These are phyloP conservation scores for Wickerhamomyces silvicola DNA, from an alignment of 805 yeast genomes.

Conservation along the genomic window DNA sequence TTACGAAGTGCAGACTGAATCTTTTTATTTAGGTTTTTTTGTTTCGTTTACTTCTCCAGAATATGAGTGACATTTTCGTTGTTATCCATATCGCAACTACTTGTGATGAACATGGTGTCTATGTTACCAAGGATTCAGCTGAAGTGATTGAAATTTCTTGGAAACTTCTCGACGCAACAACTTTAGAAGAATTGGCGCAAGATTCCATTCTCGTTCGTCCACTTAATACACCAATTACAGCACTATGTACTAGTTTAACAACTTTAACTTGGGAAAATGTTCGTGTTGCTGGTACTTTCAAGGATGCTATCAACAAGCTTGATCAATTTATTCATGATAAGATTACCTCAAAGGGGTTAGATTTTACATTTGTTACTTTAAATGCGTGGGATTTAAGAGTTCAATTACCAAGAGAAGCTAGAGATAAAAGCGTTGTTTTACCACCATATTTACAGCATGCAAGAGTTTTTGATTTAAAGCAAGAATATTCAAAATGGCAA, in stretches of 20 bases:
- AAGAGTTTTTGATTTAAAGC: conserved; percentile 64
- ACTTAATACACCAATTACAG: conserved; percentile 57
- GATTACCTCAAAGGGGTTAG: conserved; percentile 34
- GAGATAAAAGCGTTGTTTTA: conserved; percentile 63
- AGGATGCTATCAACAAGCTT: conserved; percentile 53
- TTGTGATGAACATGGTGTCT: conserved; percentile 55
- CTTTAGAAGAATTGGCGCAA: conserved; percentile 36
- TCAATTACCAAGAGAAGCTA: conserved; percentile 72
- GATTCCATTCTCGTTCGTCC: conserved; percentile 53
- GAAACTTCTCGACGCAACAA: conserved; percentile 50
- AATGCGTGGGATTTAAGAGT: conserved; percentile 71
- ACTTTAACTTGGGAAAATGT: conserved; percentile 57
- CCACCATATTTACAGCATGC: conserved; percentile 76
- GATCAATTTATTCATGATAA: conserved; percentile 43
- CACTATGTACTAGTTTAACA: conserved; percentile 44
- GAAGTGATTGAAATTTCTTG: conserved; percentile 67
- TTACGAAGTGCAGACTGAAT: too few relatives aligned
- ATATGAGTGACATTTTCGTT: conserved; percentile 43
- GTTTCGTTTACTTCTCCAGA: too few relatives aligned
- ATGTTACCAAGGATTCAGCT: conserved; percentile 58
- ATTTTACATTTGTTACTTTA: conserved; percentile 61
- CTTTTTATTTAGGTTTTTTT: too few relatives aligned
- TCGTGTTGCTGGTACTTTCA: conserved; percentile 49
- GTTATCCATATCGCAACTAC: conserved; percentile 59
- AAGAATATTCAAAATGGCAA: conserved; percentile 72